Conservation (phyloP, 305 asterid genomes). For the Fraxinus paxiana region DNA sequence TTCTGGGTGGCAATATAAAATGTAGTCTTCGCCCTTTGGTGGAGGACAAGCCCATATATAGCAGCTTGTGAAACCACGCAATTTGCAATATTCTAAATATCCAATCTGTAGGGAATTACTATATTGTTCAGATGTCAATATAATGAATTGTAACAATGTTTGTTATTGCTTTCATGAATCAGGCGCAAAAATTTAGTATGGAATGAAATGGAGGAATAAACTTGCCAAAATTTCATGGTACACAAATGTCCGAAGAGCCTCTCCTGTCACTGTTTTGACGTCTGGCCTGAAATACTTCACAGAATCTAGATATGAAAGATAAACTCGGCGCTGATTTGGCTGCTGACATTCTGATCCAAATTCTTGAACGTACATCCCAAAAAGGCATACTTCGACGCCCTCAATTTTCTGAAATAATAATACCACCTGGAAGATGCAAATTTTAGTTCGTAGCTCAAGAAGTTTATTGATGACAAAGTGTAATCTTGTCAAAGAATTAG, state of each 20-base stretch:
- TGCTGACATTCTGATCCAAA: constrained; percentile 95
- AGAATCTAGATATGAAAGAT: constrained; percentile 94
- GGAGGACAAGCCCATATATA: constrained; percentile 99
- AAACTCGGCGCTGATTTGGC: constrained; percentile 96
- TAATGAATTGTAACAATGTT: constrained; percentile 5
- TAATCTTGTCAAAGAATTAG: constrained; percentile 7
- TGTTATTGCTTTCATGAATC: constrained; percentile 13
- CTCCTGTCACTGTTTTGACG: constrained; percentile 79
- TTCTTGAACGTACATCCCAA: constrained; percentile 99
- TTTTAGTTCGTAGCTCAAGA: constrained; percentile 22
- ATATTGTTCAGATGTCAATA: constrained; percentile 23
- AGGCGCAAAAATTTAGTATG: constrained; percentile 1
- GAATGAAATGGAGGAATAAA: constrained; percentile 21
- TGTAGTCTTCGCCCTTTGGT: constrained; percentile 93
- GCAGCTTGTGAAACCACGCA: constrained; percentile 94
- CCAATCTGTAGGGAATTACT: constrained; percentile 58
- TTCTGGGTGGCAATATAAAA: constrained; percentile 98
- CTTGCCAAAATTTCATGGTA: constrained; percentile 96
- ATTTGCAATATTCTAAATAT: constrained; percentile 89
- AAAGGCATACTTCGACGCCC: constrained; percentile 98
- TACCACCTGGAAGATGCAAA: constrained; percentile 59
- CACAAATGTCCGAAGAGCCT: constrained; percentile 96
- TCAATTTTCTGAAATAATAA: constrained; percentile 90
- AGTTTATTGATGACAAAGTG: constrained; percentile 1
- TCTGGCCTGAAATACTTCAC: constrained; percentile 99